These are phyloP conservation scores for Chlorella variabilis DNA, from an alignment of 163 green algal species.

Conservation along the genomic window DNA sequence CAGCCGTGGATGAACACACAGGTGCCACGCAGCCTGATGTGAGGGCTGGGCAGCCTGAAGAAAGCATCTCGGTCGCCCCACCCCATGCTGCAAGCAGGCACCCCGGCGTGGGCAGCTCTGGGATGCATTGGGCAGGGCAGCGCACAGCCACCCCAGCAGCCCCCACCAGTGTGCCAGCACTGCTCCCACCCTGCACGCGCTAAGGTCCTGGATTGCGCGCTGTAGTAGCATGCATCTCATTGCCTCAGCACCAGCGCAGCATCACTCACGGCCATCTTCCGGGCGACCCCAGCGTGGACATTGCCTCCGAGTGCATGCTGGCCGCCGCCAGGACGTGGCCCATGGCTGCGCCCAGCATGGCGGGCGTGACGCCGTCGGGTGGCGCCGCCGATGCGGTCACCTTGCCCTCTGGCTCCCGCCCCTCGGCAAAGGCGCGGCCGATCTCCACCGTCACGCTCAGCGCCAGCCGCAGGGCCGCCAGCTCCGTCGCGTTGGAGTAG, in stretches of 20 bases:
- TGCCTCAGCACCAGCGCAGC: too few relatives aligned
- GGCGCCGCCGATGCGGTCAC: background rate
- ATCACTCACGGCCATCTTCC: background rate
- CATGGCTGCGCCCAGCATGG: background rate
- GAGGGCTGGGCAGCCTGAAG: background rate
- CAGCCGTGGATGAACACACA: conserved; percentile 34
- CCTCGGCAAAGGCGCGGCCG: background rate
- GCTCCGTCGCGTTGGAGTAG: background rate
- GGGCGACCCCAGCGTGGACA: conserved; percentile 8
- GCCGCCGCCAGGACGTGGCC: conserved; percentile 6
- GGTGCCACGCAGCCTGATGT: background rate
- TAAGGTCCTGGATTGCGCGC: too few relatives aligned
- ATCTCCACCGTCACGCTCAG: background rate
- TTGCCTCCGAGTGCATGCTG: background rate
- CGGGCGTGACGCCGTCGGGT: background rate
- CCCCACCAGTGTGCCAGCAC: too few relatives aligned
- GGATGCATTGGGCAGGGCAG: too few relatives aligned
- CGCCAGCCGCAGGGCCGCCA: background rate
- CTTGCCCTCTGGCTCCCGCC: background rate
- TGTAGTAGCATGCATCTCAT: too few relatives aligned
- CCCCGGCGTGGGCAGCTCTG: too few relatives aligned
- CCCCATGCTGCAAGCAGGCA: background rate
- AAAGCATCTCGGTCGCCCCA: conserved; percentile 2
- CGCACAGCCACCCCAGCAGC: background rate
- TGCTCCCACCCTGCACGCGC: too few relatives aligned